These are phyloP conservation scores for Maudiozyma humilis DNA, from an alignment of 1,139 yeast genomes.

Conservation along the genomic window DNA sequence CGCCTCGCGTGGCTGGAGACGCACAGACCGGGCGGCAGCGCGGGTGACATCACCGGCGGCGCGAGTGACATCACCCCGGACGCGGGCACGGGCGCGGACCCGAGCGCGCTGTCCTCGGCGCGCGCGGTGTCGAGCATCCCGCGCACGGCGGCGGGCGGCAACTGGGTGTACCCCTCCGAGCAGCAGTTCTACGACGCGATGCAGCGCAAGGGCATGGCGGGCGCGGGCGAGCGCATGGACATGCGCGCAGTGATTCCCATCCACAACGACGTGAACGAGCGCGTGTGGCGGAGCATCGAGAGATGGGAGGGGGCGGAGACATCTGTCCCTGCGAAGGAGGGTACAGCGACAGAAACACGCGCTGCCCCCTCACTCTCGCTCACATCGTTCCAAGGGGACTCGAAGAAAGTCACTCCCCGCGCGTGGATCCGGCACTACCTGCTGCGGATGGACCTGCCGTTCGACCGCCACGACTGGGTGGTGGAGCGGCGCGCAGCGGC, in stretches of 20 bases:
- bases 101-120: conserved; percentile 46
- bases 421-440: conserved; percentile 64
- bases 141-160: conserved; percentile 50
- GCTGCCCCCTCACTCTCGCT: conserved; percentile 27
- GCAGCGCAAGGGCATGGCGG: conserved; percentile 61
- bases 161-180: conserved; percentile 95
- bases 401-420: conserved; percentile 75
- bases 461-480: conserved; percentile 95
- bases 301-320: conserved; percentile 54
- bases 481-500: conserved; percentile 28
- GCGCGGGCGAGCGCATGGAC: conserved; percentile 75
- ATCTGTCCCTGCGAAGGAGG: too few relatives aligned
- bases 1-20: conserved; percentile 40
- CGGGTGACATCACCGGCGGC: conserved; percentile 20
- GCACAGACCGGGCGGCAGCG: conserved; percentile 12
- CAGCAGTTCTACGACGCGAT: conserved; percentile 92
- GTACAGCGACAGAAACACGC: too few relatives aligned
- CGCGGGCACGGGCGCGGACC: conserved; percentile 54
- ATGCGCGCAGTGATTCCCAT: conserved; percentile 91
- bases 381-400: conserved; percentile 83
- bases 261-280: conserved; percentile 87
- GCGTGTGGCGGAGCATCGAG: conserved; percentile 80
- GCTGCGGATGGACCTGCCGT: conserved; percentile 67
- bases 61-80: conserved; percentile 65
- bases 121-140: conserved; percentile 82